Evolutionary conservation across 768 basidiomycete species (phyloP).

Genomic region (Holtermannia corniformis): DNA sequence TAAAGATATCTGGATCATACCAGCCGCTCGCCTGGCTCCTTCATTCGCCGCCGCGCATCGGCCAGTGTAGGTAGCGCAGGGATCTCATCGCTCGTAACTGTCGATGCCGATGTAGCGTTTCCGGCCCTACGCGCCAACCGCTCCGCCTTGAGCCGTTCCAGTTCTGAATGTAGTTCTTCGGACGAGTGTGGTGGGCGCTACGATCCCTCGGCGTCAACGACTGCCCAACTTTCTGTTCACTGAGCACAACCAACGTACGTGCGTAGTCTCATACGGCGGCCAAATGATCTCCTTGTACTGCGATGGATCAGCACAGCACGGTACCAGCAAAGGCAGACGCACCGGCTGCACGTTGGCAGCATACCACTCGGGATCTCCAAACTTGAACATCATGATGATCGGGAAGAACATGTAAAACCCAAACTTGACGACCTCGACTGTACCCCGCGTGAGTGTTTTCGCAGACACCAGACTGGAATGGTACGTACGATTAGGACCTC

Average conservation of each 20-base stretch:
- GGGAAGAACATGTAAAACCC: slow-evolving; percentile 39
- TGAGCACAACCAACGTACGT: slow-evolving; percentile 12
- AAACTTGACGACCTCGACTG: slow-evolving; percentile 37
- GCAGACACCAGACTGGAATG: no score
- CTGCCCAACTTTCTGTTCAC: neutral
- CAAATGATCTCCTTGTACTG: slow-evolving; percentile 28
- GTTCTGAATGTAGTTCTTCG: slow-evolving; percentile 18
- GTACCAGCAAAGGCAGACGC: neutral
- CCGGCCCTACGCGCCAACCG: slow-evolving; percentile 8
- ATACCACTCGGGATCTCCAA: slow-evolving; percentile 37
- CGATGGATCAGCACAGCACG: neutral
- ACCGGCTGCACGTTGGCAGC: slow-evolving; percentile 26
- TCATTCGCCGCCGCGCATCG: neutral
- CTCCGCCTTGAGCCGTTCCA: slow-evolving; percentile 19
- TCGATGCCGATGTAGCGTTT: no score
- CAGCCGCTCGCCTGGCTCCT: no score
- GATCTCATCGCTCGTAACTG: neutral
- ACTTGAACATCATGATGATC: slow-evolving; percentile 32
- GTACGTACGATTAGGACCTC: no score
- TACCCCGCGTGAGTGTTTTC: no score
- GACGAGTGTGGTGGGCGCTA: slow-evolving; percentile 22
- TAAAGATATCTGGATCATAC: no score
- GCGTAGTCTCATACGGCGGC: slow-evolving; percentile 23
- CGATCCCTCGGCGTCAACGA: slow-evolving; percentile 12
- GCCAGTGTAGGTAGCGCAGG: neutral